Base-by-base conservation (phyloP, 352 stramenopile genomes). In the Globisporangium iwayamae region DNA sequence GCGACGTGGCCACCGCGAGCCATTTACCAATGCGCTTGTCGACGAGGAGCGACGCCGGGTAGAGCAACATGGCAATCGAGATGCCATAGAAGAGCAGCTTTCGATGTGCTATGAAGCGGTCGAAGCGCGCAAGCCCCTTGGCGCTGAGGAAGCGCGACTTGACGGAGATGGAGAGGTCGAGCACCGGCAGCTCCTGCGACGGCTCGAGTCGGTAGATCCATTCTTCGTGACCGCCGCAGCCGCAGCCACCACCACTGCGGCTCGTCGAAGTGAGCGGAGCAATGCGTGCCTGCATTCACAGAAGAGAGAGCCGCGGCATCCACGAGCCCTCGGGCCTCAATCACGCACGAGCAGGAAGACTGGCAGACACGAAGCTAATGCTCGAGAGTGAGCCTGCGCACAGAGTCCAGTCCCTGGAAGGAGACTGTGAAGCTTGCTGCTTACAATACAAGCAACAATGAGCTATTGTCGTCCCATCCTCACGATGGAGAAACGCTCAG, bases 191-290 rank as follows among this genome's bases (percentile, higher is more conserved):
- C 10, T 48, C 22, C 7, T 68, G 48, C 8, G 66, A 53, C 3
- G 61, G 66, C 28, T 48, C 14, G 14, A 72, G 46, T 4, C 64
- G 22, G 56, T 66, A 72, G n/a, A 63, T 63, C 55, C 50, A 68
- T 3, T 51, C 45, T 22, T 30, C 45, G 45, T 30, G 45, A 8
- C 20, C 45, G 18, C 45, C 38, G 38, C 4, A 25, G 22, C 22
- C 22, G 6, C 32, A 9, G 32, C 4, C 32, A 36, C 7, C 32
- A 36, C 32, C n/a, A n/a, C 25, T 28, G 25, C 25, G 25, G 2
- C 45, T n/a, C 8, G 10, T 51, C 2, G 10, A 14, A 30, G n/a
- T 28, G 4, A 9, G 16, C 13, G n/a, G 10, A n/a, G 45, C 8
- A 20, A 30, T 51, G 45, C 45, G 45, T 30, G 45, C 45, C 45